Conservation (phyloP, 2,329 filamentous ascomycete species). For the Plenodomus tracheiphilus region DNA sequence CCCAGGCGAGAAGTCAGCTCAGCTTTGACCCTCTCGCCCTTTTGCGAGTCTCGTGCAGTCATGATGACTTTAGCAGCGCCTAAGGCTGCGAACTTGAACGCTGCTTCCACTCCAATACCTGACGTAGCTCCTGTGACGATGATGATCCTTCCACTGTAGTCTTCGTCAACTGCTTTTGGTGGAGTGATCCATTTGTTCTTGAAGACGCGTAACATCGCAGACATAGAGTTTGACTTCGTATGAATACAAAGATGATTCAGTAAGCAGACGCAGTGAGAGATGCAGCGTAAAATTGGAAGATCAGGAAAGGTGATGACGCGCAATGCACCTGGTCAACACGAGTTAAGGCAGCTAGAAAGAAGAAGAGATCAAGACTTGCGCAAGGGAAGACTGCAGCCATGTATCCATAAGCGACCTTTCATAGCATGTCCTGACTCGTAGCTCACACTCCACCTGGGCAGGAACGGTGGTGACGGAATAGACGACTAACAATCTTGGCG, state of each 20-base stretch:
- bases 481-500: constrained; percentile 12
- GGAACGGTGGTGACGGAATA: neutral
- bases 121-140: constrained; percentile 51
- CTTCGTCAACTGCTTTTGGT: constrained; percentile 38
- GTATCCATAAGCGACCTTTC: neutral
- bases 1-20: constrained; percentile 32
- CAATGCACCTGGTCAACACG: too few species aligned
- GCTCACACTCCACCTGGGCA: neutral
- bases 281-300: too few species aligned
- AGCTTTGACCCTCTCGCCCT: constrained; percentile 40
- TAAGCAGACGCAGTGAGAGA: too few species aligned
- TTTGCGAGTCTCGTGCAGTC: constrained; percentile 39
- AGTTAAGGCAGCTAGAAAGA: neutral
- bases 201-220: constrained; percentile 28
- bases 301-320: too few species aligned
- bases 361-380: neutral
- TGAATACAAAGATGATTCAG: too few species aligned
- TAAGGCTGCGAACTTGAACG: constrained; percentile 41
- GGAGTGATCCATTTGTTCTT: constrained; percentile 39
- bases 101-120: constrained; percentile 46
- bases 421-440: constrained; percentile 7
- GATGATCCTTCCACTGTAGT: constrained; percentile 45
- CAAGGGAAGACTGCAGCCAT: neutral
- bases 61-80: constrained; percentile 46
- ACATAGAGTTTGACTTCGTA: constrained; percentile 14